Evolutionary conservation across 805 yeast species (phyloP), one percentile per base, ranked within the genome.

Genomic region (Candida odintsovae): DNA sequence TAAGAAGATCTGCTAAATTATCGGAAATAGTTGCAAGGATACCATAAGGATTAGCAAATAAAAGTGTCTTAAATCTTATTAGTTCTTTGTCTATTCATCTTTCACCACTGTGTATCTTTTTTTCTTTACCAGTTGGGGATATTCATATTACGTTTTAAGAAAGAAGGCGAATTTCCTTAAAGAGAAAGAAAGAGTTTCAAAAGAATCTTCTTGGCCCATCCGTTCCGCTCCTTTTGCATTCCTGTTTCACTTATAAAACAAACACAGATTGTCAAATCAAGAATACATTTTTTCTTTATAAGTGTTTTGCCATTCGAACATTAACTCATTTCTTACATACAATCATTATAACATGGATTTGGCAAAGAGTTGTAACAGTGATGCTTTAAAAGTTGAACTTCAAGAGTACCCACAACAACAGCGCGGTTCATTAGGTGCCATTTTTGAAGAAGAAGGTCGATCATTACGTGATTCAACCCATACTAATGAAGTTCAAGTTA

Each of bases 301-400:
- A n/a, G n/a, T n/a, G n/a, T n/a, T n/a, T n/a, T n/a, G 25, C 25
- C 9, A 23, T 9, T 6, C 25, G 25, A 9, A 23, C 25, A 23
- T 6, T 23, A 6, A 6, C 25, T 9, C 25, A 9, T 15, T 6
- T 31, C 35, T 15, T 31, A n/a, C 35, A 16, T 4, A 33, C 12
- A 33, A 12, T 16, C 36, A 16, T 33, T 10, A 33, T 11, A 33
- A 16, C n/a, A 48, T 53, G 57, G 55, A 53, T 40, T 44, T 53
- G 28, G 55, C 45, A 21, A 47, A 48, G 40, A 44, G 48, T 31
- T 48, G 50, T 35, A 48, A 47, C 35, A 16, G 15, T 6, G 35
- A 23, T 6, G 35, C 31, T 4, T 13, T n/a, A 4, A n/a, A 6
- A 4, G 26, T 21, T 12, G 18, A 13, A 8, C 13, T n/a, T 2